Evolutionary conservation across 2,329 filamentous ascomycete species (phyloP), one percentile per base, ranked within the genome.

Genomic region (Phialemonium atrogriseum): DNA sequence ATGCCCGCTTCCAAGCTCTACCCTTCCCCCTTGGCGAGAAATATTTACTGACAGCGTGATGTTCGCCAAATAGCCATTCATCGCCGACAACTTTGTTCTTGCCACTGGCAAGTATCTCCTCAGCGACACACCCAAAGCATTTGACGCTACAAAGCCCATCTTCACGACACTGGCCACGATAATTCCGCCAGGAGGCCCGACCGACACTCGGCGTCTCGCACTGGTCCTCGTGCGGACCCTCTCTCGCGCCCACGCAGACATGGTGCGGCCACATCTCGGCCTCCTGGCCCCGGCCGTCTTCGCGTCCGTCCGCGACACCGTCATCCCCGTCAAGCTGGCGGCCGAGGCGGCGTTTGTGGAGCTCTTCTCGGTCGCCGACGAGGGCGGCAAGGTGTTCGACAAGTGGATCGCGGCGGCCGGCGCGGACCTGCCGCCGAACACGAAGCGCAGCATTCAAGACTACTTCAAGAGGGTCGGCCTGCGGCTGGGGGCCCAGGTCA

Each of bases 401-500:
- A 88, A 88, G 60, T 96, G 87, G 59, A 79, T 95, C 64, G 67
- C 73, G 8, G 77, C 78, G 0, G 68, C 79, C 2, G 75, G 73
- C 1, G 68, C 73, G 30, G 73, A 76, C 4, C 58, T 95, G 37
- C 68, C 78, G 7, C 60, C 84, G 1, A 80, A 75, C 24, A 77
- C 77, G 12, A 91, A 93, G 70, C 73, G 89, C 45, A 87, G 81
- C 55, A 95, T 98, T 82, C 73, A 80, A 37, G 91, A 98, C 56
- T 98, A 98, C 62, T 96, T 96, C 64, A 94, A 94, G 69, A 71
- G 91, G 24, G 84, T 98, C 42, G 86, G 86, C 2, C 57, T 89
- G 49, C 75, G 88, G 45, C 62, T 96, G 13, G 89, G 84, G n/a
- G 73, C 67, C 12, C 91, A 96, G 55, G 87, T 84, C 2, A 73